Percentiles rank a stretch among this genome's conserved stretches.
Evolutionary conservation across 495 filamentous ascomycete genomes (phyloP).

Genomic region (Lepidopterella palustris): DNA sequence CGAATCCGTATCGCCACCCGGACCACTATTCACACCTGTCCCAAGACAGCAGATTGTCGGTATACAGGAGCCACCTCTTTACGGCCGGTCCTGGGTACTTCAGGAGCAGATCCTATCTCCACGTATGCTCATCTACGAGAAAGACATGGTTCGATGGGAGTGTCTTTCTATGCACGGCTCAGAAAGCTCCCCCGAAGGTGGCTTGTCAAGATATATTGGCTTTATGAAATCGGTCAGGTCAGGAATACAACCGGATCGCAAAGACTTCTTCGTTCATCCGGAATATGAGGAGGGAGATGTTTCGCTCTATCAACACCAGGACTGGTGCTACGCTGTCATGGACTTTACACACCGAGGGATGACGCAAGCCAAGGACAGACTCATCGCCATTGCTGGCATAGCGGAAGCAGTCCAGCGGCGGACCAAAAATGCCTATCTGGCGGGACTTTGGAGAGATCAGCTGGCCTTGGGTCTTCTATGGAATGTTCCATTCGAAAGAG

Average conservation of each 20-base stretch:
- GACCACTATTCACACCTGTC: neutral
- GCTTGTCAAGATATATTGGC: constrained; percentile 8
- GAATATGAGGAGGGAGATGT: neutral
- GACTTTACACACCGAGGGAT: constrained; percentile 13
- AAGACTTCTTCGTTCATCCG: constrained; percentile 1
- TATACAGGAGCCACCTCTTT: constrained; percentile 1
- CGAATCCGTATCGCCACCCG: neutral
- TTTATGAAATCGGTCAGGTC: neutral
- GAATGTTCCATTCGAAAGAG: neutral
- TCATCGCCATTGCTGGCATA: constrained; percentile 8
- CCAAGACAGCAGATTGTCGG: neutral
- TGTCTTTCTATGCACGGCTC: constrained; percentile 6
- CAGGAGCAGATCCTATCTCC: constrained; percentile 13
- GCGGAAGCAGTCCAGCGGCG: neutral
- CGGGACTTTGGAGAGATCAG: constrained; percentile 5
- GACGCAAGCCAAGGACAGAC: constrained; percentile 1
- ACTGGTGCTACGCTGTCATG: constrained; percentile 9
- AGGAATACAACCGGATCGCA: neutral
- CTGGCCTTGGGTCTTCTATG: constrained; percentile 6
- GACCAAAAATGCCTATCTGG: constrained; percentile 1
- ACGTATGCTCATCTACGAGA: constrained; percentile 14
- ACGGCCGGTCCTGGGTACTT: constrained; percentile 10
- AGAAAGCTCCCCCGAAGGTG: constrained; percentile 4
- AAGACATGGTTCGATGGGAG: constrained; percentile 4
- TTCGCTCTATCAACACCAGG: neutral